These are phyloP conservation scores for Xylaria sp. DNA, from an alignment of 2,329 filamentous ascomycete genomes.

Conservation along the genomic window DNA sequence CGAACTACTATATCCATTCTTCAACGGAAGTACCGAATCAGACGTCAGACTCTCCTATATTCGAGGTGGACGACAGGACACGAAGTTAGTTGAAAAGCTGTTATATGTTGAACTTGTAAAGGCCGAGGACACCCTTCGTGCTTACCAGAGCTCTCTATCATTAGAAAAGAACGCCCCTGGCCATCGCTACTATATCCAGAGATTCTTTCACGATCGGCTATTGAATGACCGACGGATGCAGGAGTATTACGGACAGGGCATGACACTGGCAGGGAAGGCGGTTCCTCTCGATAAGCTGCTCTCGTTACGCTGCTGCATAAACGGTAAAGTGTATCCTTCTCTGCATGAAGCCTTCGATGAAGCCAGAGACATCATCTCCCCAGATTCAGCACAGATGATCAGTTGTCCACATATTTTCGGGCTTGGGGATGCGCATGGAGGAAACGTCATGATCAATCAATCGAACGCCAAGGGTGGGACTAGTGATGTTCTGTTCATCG, in stretches of 20 bases:
- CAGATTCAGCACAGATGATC: not conserved
- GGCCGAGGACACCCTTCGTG: conserved; percentile 32
- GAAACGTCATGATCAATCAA: conserved; percentile 27
- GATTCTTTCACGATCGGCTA: conserved; percentile 27
- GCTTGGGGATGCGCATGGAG: conserved; percentile 24
- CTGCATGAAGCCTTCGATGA: conserved; percentile 16
- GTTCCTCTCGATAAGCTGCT: conserved; percentile 18
- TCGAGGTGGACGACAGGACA: not conserved
- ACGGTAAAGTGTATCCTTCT: conserved; percentile 12
- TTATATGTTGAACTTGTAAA: conserved; percentile 34
- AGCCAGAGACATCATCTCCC: conserved; percentile 2
- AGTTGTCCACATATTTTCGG: conserved; percentile 31
- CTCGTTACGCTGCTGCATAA: conserved; percentile 22
- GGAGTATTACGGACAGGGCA: conserved; percentile 16
- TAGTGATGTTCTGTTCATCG: conserved; percentile 22
- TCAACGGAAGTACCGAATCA: conserved; percentile 15
- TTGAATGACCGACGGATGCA: conserved; percentile 20
- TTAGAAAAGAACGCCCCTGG: not conserved
- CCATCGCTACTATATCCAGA: conserved; percentile 12
- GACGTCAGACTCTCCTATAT: conserved; percentile 27
- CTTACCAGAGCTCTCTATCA: conserved; percentile 26
- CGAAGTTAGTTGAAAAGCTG: conserved; percentile 5
- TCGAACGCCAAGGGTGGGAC: not conserved
- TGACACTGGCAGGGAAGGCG: conserved; percentile 6
- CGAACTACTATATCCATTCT: conserved; percentile 29